Conservation (phyloP, 257 asterid genomes). For the Cruciata laevipes region DNA sequence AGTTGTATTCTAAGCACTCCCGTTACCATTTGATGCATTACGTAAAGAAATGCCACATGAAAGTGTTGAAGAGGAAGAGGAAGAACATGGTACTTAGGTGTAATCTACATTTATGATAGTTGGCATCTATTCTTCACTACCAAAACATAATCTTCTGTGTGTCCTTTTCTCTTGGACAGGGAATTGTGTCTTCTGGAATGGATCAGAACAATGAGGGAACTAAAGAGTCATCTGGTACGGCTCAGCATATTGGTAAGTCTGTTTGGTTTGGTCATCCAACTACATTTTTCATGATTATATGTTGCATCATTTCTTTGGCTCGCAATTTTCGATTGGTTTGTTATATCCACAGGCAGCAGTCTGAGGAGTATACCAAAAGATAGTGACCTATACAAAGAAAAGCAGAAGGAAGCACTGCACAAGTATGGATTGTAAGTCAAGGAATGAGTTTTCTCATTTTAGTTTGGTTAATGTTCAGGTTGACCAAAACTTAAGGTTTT, state of each 20-base stretch:
- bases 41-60: constrained; percentile 85
- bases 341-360: constrained; percentile 32
- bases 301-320: background rate
- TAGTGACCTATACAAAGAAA: constrained; percentile 62
- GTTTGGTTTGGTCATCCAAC: background rate
- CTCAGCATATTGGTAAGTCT: constrained; percentile 18
- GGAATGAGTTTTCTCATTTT: constrained; percentile 1
- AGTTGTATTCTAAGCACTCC: constrained; percentile 71
- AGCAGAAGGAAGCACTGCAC: constrained; percentile 65
- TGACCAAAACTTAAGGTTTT: constrained; percentile 6
- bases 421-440: constrained; percentile 67
- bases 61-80: constrained; percentile 76
- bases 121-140: background rate
- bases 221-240: constrained; percentile 11
- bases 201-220: constrained; percentile 17
- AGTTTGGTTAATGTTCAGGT: background rate
- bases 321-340: background rate
- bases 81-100: constrained; percentile 43
- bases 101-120: background rate
- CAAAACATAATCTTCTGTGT: background rate
- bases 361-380: constrained; percentile 56
- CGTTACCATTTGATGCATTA: constrained; percentile 95
- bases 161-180: constrained; percentile 21
- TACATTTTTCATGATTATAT: background rate
- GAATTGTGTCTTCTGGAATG: constrained; percentile 14